phyloP scores from a whole-genome alignment of 305 asterid species.

The Fraxinus floribunda region DNA sequence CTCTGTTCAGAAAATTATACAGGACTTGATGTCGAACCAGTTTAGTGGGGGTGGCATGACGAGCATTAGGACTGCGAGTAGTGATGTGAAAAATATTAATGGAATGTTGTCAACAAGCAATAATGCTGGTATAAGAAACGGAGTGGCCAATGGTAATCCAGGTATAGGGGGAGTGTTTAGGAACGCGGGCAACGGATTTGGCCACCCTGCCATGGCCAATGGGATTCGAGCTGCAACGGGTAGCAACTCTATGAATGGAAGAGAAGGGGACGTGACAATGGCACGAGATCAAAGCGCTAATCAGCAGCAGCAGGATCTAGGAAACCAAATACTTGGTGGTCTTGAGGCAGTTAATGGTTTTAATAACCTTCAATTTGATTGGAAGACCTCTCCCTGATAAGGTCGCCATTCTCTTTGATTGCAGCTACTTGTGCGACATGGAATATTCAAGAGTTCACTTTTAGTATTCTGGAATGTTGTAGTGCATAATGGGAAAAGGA shows the following conservation, averaged over 20 bases:
- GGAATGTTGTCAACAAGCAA: constrained; percentile 44
- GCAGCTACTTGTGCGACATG: constrained; percentile 47
- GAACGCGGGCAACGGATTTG: constrained; percentile 14
- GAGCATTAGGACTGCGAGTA: constrained; percentile 45
- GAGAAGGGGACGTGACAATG: constrained; percentile 17
- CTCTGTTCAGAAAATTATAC: constrained; percentile 77
- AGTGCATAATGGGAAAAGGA: constrained; percentile 27
- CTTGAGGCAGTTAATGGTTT: constrained; percentile 19
- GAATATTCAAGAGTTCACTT: constrained; percentile 29
- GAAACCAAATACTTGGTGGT: constrained; percentile 19
- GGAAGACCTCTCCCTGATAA: constrained; percentile 27
- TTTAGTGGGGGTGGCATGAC: constrained; percentile 47
- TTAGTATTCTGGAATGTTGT: constrained; percentile 30
- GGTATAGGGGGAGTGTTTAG: constrained; percentile 13
- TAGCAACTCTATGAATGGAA: constrained; percentile 23
- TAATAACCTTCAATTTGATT: constrained; percentile 23
- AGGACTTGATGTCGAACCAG: constrained; percentile 67
- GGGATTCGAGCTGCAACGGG: constrained; percentile 24
- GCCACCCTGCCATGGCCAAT: constrained; percentile 17
- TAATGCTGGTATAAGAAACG: constrained; percentile 50
- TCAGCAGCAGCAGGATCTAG: constrained; percentile 21
- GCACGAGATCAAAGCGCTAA: constrained; percentile 12
- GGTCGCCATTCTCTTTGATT: constrained; percentile 19
- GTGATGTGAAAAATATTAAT: constrained; percentile 49
- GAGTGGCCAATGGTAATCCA: constrained; percentile 22